These are phyloP conservation scores for Podospora didyma DNA, from an alignment of 495 filamentous ascomycete species.

Conservation along the genomic window DNA sequence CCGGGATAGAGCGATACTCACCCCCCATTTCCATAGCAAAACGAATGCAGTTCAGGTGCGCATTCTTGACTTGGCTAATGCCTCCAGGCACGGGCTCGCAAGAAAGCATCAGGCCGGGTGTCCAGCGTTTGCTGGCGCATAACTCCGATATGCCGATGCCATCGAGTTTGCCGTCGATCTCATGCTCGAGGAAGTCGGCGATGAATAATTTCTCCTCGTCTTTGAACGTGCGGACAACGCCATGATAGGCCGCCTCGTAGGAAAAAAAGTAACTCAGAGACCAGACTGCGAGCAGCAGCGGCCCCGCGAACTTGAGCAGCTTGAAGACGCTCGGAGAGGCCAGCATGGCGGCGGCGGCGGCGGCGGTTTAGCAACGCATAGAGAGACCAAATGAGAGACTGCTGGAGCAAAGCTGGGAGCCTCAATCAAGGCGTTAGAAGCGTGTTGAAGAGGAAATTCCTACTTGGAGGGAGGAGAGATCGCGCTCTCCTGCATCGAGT, in stretches of 20 bases:
- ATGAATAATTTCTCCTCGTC: conserved; percentile 26
- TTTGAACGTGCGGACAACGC: conserved; percentile 18
- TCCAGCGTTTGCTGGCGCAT: conserved; percentile 30
- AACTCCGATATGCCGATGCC: conserved; percentile 19
- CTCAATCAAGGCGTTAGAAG: too few relatives aligned
- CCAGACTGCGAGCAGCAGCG: conserved; percentile 16
- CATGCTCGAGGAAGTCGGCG: conserved; percentile 20
- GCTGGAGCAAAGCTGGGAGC: neutral
- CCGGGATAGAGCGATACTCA: conserved; percentile 1
- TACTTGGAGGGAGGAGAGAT: neutral
- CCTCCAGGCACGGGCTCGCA: conserved; percentile 29
- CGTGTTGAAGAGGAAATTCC: too few relatives aligned
- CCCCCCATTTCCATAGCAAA: conserved; percentile 37
- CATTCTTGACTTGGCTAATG: conserved; percentile 27
- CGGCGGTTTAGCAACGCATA: neutral
- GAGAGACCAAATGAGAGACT: neutral
- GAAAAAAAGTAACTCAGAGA: conserved; percentile 11
- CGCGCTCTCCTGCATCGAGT: too few relatives aligned
- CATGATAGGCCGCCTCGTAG: conserved; percentile 10
- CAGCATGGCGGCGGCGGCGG: conserved; percentile 13
- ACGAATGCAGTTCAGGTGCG: conserved; percentile 33
- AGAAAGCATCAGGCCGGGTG: conserved; percentile 24
- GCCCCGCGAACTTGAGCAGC: conserved; percentile 15
- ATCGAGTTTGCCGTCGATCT: conserved; percentile 31
- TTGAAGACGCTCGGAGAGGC: conserved; percentile 11